Percentiles rank a stretch among this genome's conserved stretches.
Conservation (phyloP, 345 rosid genomes). For the Eucalyptus regnans region DNA sequence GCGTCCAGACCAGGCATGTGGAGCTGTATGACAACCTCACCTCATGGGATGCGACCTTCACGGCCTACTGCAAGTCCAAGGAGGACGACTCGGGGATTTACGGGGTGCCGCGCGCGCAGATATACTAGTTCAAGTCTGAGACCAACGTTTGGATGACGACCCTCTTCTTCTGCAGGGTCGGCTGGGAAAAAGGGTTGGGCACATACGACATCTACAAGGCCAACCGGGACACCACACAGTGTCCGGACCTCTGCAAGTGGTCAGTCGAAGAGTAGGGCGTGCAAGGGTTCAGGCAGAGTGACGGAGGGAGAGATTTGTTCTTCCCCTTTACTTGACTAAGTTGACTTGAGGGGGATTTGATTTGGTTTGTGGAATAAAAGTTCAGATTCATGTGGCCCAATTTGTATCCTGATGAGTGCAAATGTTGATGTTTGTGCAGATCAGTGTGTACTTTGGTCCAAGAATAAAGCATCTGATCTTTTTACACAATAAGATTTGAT, state of each 20-base stretch:
- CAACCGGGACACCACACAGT: not conserved
- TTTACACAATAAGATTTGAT: not conserved
- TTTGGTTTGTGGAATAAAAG: not conserved
- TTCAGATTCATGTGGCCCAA: not conserved
- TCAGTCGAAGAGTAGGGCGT: not conserved
- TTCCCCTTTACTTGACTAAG: not conserved
- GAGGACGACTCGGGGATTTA: not conserved
- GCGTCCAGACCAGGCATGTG: not conserved
- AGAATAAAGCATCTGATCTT: not conserved
- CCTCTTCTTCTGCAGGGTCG: not conserved
- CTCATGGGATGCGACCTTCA: not conserved
- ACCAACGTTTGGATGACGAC: not conserved
- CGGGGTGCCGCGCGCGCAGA: not conserved
- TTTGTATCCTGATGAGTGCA: not conserved
- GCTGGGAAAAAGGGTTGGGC: not conserved
- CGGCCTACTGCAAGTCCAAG: not conserved
- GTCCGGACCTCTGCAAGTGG: not conserved
- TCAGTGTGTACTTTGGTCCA: not conserved
- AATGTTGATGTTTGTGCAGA: not conserved
- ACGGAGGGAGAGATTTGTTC: not conserved
- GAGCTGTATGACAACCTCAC: not conserved
- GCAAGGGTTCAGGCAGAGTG: not conserved
- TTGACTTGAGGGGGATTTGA: not conserved
- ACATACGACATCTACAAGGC: not conserved
- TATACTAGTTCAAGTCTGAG: not conserved